Conservation (phyloP, 257 asterid genomes). For the Henckelia pumila region DNA sequence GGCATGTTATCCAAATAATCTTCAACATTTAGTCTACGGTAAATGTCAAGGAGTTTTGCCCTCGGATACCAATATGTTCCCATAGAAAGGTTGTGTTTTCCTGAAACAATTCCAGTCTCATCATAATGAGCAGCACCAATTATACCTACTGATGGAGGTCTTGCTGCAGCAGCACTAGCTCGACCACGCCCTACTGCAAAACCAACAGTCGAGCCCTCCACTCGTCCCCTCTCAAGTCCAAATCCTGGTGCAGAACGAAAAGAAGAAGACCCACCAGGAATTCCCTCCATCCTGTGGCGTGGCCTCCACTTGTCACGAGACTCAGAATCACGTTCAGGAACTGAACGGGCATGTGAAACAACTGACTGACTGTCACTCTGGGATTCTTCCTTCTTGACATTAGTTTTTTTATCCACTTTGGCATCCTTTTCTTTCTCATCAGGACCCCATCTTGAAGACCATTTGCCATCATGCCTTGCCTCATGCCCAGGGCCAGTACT, state of each 20-base stretch:
- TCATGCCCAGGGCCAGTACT: slow-evolving; percentile 68
- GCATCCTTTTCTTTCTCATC: slow-evolving; percentile 91
- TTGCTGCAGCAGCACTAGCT: slow-evolving; percentile 43
- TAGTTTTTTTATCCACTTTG: slow-evolving; percentile 61
- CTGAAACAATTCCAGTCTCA: slow-evolving; percentile 44
- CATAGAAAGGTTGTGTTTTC: slow-evolving; percentile 37
- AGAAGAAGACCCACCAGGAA: slow-evolving; percentile 51
- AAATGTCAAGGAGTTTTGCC: slow-evolving; percentile 89
- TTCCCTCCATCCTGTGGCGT: slow-evolving; percentile 89
- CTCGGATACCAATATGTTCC: slow-evolving; percentile 68
- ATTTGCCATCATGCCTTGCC: slow-evolving; percentile 83
- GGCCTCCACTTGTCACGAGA: slow-evolving; percentile 99
- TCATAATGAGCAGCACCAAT: slow-evolving; percentile 52
- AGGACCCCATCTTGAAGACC: slow-evolving; percentile 99
- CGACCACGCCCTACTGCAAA: slow-evolving; percentile 94
- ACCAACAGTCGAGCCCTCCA: slow-evolving; percentile 73
- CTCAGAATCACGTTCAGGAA: slow-evolving; percentile 76
- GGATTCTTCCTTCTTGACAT: slow-evolving; percentile 76
- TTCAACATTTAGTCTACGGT: slow-evolving; percentile 65
- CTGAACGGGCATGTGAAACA: slow-evolving; percentile 51
- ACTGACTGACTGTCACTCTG: slow-evolving; percentile 59
- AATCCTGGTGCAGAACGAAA: slow-evolving; percentile 97
- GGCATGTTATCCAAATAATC: slow-evolving; percentile 45
- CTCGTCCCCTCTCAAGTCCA: slow-evolving; percentile 77
- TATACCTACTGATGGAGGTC: slow-evolving; percentile 49